These are phyloP conservation scores for Sordariomycetes sp. DNA, from an alignment of 2,329 filamentous ascomycete species.

Conservation along the genomic window DNA sequence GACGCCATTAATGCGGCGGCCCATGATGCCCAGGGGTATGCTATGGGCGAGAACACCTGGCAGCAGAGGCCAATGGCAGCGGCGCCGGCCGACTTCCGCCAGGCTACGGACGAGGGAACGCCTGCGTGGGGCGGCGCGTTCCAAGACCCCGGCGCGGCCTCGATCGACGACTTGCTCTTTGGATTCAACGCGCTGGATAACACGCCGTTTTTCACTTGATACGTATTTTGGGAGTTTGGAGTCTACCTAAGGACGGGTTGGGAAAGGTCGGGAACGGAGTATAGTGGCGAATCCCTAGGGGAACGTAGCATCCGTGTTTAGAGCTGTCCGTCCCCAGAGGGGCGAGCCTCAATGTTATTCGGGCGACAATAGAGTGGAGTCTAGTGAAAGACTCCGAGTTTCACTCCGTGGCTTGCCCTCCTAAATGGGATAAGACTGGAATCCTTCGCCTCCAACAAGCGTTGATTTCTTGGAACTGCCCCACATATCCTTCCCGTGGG, in stretches of 20 bases:
- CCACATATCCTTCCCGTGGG: no score
- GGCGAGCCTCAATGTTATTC: no score
- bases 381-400: no score
- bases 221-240: neutral
- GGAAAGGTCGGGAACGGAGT: no score
- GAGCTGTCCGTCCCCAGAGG: no score
- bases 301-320: no score
- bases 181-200: slow-evolving; percentile 19
- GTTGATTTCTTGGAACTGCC: no score
- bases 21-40: neutral
- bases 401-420: no score
- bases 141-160: slow-evolving; percentile 7
- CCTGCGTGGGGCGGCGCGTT: neutral
- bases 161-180: slow-evolving; percentile 18
- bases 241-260: neutral
- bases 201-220: slow-evolving; percentile 8
- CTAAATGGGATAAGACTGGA: no score
- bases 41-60: neutral
- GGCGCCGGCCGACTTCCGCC: neutral
- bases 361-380: no score
- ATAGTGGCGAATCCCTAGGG: no score
- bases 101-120: neutral
- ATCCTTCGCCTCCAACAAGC: no score
- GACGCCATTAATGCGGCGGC: slow-evolving; percentile 1
- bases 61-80: neutral